Evolutionary conservation across 495 filamentous ascomycete genomes (phyloP), one percentile per base, ranked within the genome.

Genomic region (Mytilinidion resinicola): DNA sequence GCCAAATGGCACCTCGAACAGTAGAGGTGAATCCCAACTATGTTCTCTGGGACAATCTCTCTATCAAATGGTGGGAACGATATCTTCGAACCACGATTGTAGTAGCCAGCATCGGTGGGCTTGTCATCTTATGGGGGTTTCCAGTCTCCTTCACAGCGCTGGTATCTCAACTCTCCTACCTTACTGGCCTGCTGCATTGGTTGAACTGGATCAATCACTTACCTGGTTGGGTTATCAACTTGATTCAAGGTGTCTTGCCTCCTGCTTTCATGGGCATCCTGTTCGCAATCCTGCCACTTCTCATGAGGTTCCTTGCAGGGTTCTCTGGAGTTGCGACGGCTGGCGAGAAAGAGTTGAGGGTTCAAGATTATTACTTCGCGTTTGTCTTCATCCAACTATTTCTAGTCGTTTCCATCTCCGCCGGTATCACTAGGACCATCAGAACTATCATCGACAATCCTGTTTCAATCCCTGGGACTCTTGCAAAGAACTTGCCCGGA

Each of bases 11-110:
- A 3, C 95, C 93, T 30, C 87, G 93, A 19, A 81, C 87, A 43
- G 87, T 96, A 15, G 93, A 97, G 68, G 92, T 98, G 48, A 90
- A 89, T 33, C 93, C 93, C 0, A 84, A 88, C 55, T 91, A 97
- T 71, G 91, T 98, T 19, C 79, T 97, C 51, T 98, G 93, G 93
- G 88, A 95, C 59, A 98, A 98, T 70, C 92, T 98, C 88, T 92
- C 88, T 3, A 87, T 97, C 65, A 86, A 83, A 64, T 97, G 95
- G 93, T 97, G 89, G 88, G 85, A 90, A 64, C 83, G 85, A 47
- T 96, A 93, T 78, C 63, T 89, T 20, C 84, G 93, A 36, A 85
- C 83, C 42, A 79, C 76, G 52, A 67, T 84, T 34, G 84, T 93
- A 19, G 72, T 89, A 21, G 73, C 75, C 41, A 57, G 89, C 30